Evolutionary conservation across 2,329 filamentous ascomycete species (phyloP).

Genomic region (Epichloe coenophiala): DNA sequence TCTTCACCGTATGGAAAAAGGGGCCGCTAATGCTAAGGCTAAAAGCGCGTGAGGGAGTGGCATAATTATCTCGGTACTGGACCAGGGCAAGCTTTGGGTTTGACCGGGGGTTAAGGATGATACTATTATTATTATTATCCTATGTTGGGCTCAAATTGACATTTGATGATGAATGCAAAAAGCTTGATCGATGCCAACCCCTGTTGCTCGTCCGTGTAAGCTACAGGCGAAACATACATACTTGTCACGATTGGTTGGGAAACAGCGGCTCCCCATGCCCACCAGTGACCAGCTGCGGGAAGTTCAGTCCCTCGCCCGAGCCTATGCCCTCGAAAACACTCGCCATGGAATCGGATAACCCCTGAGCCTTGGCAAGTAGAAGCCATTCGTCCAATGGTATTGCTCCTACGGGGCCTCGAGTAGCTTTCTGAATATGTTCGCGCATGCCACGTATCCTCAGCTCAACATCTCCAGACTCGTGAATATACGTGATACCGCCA

Average conservation of each 20-base stretch:
- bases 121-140: too few species aligned
- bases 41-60: neutral
- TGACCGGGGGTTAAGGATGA: too few species aligned
- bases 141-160: too few species aligned
- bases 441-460: neutral
- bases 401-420: neutral
- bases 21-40: constrained; percentile 7
- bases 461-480: neutral
- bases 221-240: too few species aligned
- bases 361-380: neutral
- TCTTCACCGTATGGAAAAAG: constrained; percentile 10
- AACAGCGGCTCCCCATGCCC: too few species aligned
- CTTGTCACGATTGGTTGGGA: too few species aligned
- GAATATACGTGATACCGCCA: neutral
- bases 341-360: neutral
- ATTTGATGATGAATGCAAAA: too few species aligned
- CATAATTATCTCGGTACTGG: neutral
- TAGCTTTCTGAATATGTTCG: neutral
- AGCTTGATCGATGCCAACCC: too few species aligned
- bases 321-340: neutral
- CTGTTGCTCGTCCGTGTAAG: too few species aligned
- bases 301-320: neutral
- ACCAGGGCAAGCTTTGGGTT: too few species aligned
- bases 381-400: neutral
- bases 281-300: neutral